Evolutionary conservation across 257 asterid genomes (phyloP), one percentile per base, ranked within the genome.

Genomic region (Penstemon eatonii): DNA sequence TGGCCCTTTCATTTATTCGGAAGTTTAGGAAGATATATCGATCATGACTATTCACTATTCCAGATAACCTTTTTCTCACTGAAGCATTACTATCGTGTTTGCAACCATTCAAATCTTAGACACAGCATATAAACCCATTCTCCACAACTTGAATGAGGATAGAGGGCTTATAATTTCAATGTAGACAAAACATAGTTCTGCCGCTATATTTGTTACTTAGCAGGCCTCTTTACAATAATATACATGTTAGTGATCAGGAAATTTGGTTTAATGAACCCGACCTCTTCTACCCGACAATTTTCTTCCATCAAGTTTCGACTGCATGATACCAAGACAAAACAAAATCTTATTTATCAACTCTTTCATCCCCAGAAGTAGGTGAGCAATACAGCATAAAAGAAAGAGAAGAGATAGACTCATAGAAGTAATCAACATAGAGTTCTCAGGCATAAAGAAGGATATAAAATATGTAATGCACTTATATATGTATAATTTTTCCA

Each of bases 261-360:
- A 49, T 63, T 53, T 67, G 6, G 13, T 25, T 36, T 43, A 38
- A 76, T 25, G 56, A 18, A 71, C 60, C 37, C 4, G 60, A 25
- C 6, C n/a, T n/a, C n/a, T n/a, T n/a, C n/a, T n/a, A n/a, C n/a
- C n/a, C n/a, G n/a, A 63, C 18, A 44, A 11, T 55, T 63, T 18
- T 3, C 45, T 7, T 4, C 10, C 8, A 33, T 41, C n/a, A 12
- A 3, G 4, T 8, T 3, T 70, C 39, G 61, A 58, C 56, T 63
- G 36, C 18, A 12, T 33, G 36, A 37, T n/a, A 36, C 39, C 51
- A 7, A 67, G 52, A 59, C 49, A 65, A 4, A 13, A 3, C 13
- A 52, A 38, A 37, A 9, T 9, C 13, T 37, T 47, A 56, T 39
- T 71, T 37, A 65, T 38, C 77, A 73, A 63, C 15, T 57, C 66